phyloP scores from a whole-genome alignment of 1,284 basidiomycete species.

The Cutaneotrichosporon dermatis region DNA sequence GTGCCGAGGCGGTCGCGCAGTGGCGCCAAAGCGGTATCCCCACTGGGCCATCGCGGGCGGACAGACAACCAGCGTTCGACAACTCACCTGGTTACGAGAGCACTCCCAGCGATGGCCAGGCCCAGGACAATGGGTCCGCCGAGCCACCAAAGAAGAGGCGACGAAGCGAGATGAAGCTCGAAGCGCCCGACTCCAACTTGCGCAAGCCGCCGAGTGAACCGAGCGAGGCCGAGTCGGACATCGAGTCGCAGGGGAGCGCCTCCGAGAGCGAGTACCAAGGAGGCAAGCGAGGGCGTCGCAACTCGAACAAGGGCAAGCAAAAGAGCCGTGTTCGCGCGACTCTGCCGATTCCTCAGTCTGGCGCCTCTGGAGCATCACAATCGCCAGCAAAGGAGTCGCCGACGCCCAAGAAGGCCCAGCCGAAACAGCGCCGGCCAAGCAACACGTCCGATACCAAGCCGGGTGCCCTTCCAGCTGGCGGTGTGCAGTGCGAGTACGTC shows the following conservation, averaged over 20 bases:
- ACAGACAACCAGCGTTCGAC: constrained; percentile 1
- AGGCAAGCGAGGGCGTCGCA: constrained; percentile 7
- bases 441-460: constrained; percentile 6
- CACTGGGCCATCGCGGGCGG: constrained; percentile 15
- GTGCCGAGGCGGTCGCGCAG: constrained; percentile 44
- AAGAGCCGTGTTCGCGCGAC: constrained; percentile 15
- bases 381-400: neutral
- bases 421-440: constrained; percentile 5
- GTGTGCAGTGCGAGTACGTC: constrained; percentile 45
- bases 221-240: constrained; percentile 12
- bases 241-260: constrained; percentile 18
- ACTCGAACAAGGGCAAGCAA: constrained; percentile 11
- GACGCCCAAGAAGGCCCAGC: neutral
- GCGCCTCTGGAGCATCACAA: neutral
- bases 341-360: neutral
- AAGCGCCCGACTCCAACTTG: constrained; percentile 9
- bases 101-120: constrained; percentile 17
- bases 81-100: constrained; percentile 17
- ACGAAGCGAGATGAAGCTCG: constrained; percentile 30
- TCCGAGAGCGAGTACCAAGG: constrained; percentile 27
- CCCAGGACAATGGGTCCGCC: neutral
- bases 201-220: constrained; percentile 2
- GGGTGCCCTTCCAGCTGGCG: constrained; percentile 20
- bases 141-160: constrained; percentile 37
- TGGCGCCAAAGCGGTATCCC: constrained; percentile 42